Base-by-base conservation (phyloP, 805 yeast genomes). In the Sungouiozyma intestinalis region DNA sequence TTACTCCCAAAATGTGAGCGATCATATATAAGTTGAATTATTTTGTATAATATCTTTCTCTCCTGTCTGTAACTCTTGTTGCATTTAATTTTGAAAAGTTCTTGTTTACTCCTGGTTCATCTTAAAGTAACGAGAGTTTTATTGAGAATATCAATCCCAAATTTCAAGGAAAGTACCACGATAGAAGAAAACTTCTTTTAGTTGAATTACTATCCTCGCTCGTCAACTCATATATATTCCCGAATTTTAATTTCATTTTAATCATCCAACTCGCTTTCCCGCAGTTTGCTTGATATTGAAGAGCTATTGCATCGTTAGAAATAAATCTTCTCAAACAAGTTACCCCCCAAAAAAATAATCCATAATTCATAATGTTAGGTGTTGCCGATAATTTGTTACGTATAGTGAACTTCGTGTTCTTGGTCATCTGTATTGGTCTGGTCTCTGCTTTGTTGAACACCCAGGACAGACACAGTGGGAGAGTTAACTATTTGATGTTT, bases 401-500 rank as follows among this genome's bases (percentile, higher is more conserved):
- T 72, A 68, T 65, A 36, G 53, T 79, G 41, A 83, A 85, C 72
- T 81, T 88, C 57, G 68, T 77, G 55, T 79, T 85, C 66, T 73
- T 87, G 49, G 78, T 79, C 45, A 76, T 88, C 57, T 75, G 79
- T 43, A 76, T 92, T 48, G 98, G 96, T 63, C 73, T 90, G 57
- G 76, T 92, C 50, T 95, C 87, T 52, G 81, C 92, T n/a, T 76
- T 90, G 56, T 81, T 85, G 45, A 84, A 85, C 47, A 74, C 82
- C 48, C 78, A 75, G 57, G 69, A 75, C 60, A 33, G 49, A 35
- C 50, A 60, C 42, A 67, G 64, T 53, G 79, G 95, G 39, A 92
- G 92, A 66, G 94, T 92, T 50, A 87, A 86, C 72, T 87, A 83
- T 65, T 81, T 74, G 49, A 77, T 92, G 45, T 92, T 92, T 62